Evolutionary conservation across 2,329 filamentous ascomycete species (phyloP).

Genomic region (Alternaria gaisen): DNA sequence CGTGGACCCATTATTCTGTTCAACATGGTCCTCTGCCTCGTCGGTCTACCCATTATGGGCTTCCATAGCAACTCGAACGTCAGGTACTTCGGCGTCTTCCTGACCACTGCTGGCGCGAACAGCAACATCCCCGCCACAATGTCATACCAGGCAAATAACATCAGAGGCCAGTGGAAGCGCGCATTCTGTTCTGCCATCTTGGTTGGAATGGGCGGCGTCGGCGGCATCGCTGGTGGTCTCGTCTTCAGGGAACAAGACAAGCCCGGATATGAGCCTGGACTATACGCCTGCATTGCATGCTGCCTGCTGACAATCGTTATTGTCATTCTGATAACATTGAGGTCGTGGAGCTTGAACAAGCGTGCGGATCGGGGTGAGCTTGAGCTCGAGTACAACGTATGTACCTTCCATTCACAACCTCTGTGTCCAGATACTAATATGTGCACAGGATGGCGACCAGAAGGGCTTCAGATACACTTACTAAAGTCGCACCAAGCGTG

Average conservation of each 20-base stretch:
- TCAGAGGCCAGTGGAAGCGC: constrained; percentile 88
- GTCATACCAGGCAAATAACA: constrained; percentile 87
- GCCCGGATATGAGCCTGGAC: constrained; percentile 47
- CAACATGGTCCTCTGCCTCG: constrained; percentile 67
- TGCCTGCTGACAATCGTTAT: constrained; percentile 49
- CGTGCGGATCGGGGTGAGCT: constrained; percentile 53
- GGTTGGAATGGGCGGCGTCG: constrained; percentile 78
- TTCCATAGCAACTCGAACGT: constrained; percentile 66
- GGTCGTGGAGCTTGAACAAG: constrained; percentile 49
- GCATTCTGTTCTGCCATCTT: constrained; percentile 80
- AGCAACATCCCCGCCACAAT: constrained; percentile 78
- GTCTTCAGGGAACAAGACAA: constrained; percentile 67
- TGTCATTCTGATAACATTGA: constrained; percentile 42
- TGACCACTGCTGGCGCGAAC: constrained; percentile 79
- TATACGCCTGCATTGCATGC: constrained; percentile 52
- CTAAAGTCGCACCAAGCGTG: constrained; percentile 10
- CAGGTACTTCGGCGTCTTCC: constrained; percentile 78
- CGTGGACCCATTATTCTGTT: constrained; percentile 58
- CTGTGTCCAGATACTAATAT: constrained; percentile 20
- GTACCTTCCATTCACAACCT: constrained; percentile 14
- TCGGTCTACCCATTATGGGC: constrained; percentile 77
- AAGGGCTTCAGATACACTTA: constrained; percentile 49
- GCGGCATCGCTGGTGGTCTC: constrained; percentile 77
- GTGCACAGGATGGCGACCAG: constrained; percentile 39
- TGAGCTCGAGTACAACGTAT: constrained; percentile 52